Evolutionary conservation across 2,329 filamentous ascomycete genomes (phyloP), one percentile per base, ranked within the genome.

Genomic region (Aspergillus versicolor): DNA sequence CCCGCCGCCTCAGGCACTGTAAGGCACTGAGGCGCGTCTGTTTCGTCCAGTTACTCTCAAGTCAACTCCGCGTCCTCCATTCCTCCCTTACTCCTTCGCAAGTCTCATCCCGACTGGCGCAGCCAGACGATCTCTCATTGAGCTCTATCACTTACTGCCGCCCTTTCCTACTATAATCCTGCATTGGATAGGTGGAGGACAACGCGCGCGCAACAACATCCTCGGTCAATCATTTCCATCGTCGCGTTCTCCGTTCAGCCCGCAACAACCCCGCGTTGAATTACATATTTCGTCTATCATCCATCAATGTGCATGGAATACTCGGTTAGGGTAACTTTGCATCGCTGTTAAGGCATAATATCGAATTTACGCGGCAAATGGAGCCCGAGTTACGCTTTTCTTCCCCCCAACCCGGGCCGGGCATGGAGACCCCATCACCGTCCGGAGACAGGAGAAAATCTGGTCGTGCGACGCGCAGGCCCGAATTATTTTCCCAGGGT

Each of bases 391-490:
- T 63, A 54, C 65, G 55, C 32, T 60, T 60, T 42, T 63, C 65
- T 3, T 63, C 61, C 40, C 62, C 65, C 12, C 50, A 60, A 47
- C 60, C 59, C 3, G 65, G 54, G 41, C 45, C 51, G 24, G 61
- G 60, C 56, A 59, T 61, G 38, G 52, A 63, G 30, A 63, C 63
- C 13, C 66, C 67, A 22, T 65, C 67, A 15, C 61, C 65, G 17
- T 63, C 70, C 15, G 45, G 50, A 59, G 66, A 74, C 57, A 71
- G 75, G 64, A 71, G 76, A 62, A 77, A 76, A 62, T 80, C 77
- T n/a, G 72, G 75, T 48, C 75, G 77, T 59, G 67, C 69, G 53
- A 72, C 73, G 57, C 74, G 75, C 47, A 75, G 72, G 60, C 77
- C 77, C 37, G 73, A 75, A 53, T 54, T 76, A 21, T 78, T 75